These are phyloP conservation scores for Penicillium soppii DNA, from an alignment of 495 filamentous ascomycete species.

Conservation along the genomic window DNA sequence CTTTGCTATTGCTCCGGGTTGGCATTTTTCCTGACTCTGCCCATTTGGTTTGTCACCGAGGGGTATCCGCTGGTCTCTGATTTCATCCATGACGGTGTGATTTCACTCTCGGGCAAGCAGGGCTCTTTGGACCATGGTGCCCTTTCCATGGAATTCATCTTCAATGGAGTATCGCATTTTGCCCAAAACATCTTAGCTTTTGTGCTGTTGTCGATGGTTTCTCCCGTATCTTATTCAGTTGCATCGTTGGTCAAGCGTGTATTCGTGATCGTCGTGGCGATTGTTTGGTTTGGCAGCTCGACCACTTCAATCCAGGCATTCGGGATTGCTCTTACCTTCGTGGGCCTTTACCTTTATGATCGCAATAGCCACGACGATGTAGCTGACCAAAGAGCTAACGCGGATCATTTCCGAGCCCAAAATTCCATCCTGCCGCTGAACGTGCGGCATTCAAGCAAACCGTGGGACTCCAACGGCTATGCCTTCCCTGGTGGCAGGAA, in stretches of 20 bases:
- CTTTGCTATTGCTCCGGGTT: conserved; percentile 93
- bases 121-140: conserved; percentile 75
- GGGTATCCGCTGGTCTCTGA: conserved; percentile 64
- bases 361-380: conserved; percentile 82
- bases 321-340: conserved; percentile 84
- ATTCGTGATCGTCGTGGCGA: conserved; percentile 92
- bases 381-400: conserved; percentile 67
- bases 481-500: conserved; percentile 32
- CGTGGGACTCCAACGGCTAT: conserved; percentile 45
- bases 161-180: conserved; percentile 97
- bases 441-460: conserved; percentile 32
- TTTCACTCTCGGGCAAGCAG: conserved; percentile 66
- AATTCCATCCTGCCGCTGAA: conserved; percentile 72
- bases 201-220: conserved; percentile 83
- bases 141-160: conserved; percentile 81
- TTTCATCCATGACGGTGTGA: conserved; percentile 52
- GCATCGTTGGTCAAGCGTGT: conserved; percentile 94
- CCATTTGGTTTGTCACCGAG: conserved; percentile 91
- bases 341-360: conserved; percentile 95
- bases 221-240: conserved; percentile 95
- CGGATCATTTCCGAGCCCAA: conserved; percentile 55
- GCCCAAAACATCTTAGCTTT: conserved; percentile 95
- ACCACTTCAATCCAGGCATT: conserved; percentile 80
- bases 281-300: conserved; percentile 90
- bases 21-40: conserved; percentile 86